A percentile compares a stretch with the other conserved stretches of the same genome.
Evolutionary conservation across 768 basidiomycete species (phyloP).

Genomic region (Rhizopogon salebrosus): DNA sequence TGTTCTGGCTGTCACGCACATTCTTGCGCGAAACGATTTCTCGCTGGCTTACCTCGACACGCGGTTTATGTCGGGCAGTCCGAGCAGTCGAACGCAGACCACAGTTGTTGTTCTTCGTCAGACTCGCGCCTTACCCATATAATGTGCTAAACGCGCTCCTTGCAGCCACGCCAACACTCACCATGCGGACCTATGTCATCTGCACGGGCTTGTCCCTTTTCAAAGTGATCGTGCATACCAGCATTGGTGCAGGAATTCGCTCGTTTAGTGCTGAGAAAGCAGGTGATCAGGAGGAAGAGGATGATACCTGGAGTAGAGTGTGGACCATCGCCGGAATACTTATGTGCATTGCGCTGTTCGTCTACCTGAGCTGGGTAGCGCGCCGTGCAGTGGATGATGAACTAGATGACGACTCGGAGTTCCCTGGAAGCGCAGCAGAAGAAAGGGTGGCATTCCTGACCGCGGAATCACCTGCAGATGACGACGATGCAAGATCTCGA

Average conservation of each 20-base stretch:
- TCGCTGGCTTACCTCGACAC: constrained; percentile 64
- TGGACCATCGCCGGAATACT: constrained; percentile 67
- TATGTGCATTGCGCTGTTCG: constrained; percentile 68
- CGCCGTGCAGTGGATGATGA: constrained; percentile 61
- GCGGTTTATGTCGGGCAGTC: constrained; percentile 74
- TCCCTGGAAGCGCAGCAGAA: constrained; percentile 32
- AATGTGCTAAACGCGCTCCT: constrained; percentile 95
- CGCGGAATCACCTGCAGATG: constrained; percentile 18
- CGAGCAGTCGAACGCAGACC: constrained; percentile 85
- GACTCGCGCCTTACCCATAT: constrained; percentile 87
- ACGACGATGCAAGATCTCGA: constrained; percentile 11
- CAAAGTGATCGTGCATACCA: constrained; percentile 90
- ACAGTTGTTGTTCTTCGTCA: constrained; percentile 84
- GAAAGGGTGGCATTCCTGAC: constrained; percentile 51
- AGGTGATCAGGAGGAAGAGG: constrained; percentile 37
- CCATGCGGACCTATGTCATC: constrained; percentile 69
- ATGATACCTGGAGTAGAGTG: constrained; percentile 44
- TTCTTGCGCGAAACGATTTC: constrained; percentile 69
- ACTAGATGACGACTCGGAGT: constrained; percentile 37
- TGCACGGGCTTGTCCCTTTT: constrained; percentile 81
- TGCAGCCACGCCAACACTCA: constrained; percentile 80
- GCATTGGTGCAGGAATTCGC: constrained; percentile 78
- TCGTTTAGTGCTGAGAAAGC: constrained; percentile 63
- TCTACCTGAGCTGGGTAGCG: constrained; percentile 79
- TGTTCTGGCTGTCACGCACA: constrained; percentile 74